Percentiles rank a stretch among this genome's conserved stretches.
Evolutionary conservation across 2,329 filamentous ascomycete genomes (phyloP).

Genomic region (Metarhizium album): DNA sequence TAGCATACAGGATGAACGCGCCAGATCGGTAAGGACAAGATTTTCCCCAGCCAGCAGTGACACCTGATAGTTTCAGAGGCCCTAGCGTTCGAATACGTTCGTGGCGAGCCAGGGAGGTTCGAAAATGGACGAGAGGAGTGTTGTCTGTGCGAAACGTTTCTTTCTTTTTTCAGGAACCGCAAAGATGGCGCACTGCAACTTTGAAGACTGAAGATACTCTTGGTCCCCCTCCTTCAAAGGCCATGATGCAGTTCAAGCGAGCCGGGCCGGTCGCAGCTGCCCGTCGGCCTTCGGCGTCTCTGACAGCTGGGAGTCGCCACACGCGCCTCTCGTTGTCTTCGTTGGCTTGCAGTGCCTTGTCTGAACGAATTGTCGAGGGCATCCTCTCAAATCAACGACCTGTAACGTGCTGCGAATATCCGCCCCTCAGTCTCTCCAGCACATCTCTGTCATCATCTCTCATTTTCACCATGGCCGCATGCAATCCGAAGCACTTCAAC

Average conservation of each 20-base stretch:
- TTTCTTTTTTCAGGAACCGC: not conserved
- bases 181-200: not conserved
- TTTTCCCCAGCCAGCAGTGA: not conserved
- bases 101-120: not conserved
- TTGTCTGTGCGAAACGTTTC: not conserved
- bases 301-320: not conserved
- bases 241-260: not conserved
- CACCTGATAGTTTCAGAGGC: not conserved
- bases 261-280: not conserved
- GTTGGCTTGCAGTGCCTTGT: not conserved
- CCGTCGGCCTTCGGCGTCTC: not conserved
- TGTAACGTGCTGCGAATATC: too few relatives aligned
- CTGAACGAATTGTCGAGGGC: not conserved
- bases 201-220: not conserved
- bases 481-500: constrained; percentile 30
- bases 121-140: not conserved
- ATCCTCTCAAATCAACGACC: not conserved
- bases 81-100: not conserved
- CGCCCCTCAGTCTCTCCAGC: not conserved
- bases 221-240: not conserved
- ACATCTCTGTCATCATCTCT: not conserved
- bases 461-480: constrained; percentile 20
- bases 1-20: constrained; percentile 37
- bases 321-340: not conserved
- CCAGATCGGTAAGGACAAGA: constrained; percentile 37